Percentiles rank a stretch among this genome's conserved stretches.
Evolutionary conservation across 1,284 basidiomycete species (phyloP).

Genomic region (Pyrrhoderma lamaoense): DNA sequence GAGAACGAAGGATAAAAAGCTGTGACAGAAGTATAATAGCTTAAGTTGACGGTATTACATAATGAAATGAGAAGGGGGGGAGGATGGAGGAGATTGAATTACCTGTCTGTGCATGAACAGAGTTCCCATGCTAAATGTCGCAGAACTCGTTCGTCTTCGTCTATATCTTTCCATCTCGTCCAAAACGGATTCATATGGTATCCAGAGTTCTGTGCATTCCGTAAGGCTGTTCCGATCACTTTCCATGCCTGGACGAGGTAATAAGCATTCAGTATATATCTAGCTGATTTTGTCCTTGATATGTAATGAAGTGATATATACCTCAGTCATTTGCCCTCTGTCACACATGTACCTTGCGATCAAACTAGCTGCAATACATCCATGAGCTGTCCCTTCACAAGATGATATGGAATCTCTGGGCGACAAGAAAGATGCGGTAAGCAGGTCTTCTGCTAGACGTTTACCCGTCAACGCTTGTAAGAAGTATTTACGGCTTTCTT

Average conservation of each 20-base stretch:
- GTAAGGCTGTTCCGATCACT: conserved; percentile 37
- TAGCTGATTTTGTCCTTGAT: neutral
- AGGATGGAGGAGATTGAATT: too few species aligned
- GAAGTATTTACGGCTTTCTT: conserved; percentile 34
- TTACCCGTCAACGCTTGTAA: conserved; percentile 37
- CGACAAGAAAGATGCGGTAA: conserved; percentile 31
- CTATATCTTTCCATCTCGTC: conserved; percentile 42
- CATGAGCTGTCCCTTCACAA: conserved; percentile 37
- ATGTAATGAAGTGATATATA: neutral
- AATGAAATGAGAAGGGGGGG: too few species aligned
- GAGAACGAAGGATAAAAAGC: conserved; percentile 30
- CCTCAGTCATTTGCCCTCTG: conserved; percentile 40
- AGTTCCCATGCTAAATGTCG: conserved; percentile 9
- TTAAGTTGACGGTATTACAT: neutral
- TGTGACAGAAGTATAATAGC: neutral
- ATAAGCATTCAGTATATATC: neutral
- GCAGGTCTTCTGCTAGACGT: conserved; percentile 39
- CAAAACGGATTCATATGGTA: conserved; percentile 44
- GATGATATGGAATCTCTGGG: conserved; percentile 23
- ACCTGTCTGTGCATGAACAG: conserved; percentile 12
- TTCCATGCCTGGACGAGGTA: conserved; percentile 36
- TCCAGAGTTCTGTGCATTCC: conserved; percentile 42
- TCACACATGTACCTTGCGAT: conserved; percentile 41
- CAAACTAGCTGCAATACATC: conserved; percentile 41
- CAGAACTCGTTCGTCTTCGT: conserved; percentile 32